Evolutionary conservation across 1,284 basidiomycete genomes (phyloP).

Genomic region (Veloboletus limbatus): DNA sequence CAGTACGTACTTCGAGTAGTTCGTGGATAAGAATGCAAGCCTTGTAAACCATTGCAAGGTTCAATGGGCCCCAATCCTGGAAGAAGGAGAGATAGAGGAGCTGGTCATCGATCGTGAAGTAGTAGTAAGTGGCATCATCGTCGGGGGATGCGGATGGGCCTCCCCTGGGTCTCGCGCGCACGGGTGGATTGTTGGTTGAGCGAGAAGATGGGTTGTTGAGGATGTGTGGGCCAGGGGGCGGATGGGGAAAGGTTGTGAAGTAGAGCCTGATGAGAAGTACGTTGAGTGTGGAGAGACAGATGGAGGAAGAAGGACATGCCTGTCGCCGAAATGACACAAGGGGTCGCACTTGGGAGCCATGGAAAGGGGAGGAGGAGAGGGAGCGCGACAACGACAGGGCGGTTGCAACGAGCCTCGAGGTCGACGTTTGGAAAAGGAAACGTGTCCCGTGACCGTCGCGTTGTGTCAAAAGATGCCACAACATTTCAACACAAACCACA

Average conservation of each 20-base stretch:
- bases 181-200: constrained; percentile 49
- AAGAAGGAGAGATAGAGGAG: constrained; percentile 93
- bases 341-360: constrained; percentile 68
- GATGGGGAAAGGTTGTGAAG: constrained; percentile 78
- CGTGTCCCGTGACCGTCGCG: constrained; percentile 37
- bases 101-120: constrained; percentile 88
- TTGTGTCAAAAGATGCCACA: constrained; percentile 27
- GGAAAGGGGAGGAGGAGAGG: too few relatives aligned
- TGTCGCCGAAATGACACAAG: constrained; percentile 71
- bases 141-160: constrained; percentile 64
- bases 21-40: constrained; percentile 93
- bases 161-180: constrained; percentile 56
- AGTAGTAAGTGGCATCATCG: constrained; percentile 72
- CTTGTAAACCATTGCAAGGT: constrained; percentile 89
- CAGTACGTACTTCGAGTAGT: constrained; percentile 65
- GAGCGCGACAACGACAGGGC: constrained; percentile 30
- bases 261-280: constrained; percentile 53
- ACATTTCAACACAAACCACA: constrained; percentile 21
- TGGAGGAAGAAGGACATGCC: constrained; percentile 43
- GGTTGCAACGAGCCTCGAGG: constrained; percentile 36
- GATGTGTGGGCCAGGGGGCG: constrained; percentile 57
- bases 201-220: constrained; percentile 59
- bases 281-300: background rate
- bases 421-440: constrained; percentile 35
- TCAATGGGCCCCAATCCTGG: constrained; percentile 93